Evolutionary conservation across 2,329 filamentous ascomycete genomes (phyloP).

Genomic region (Colletotrichum eremochloae): DNA sequence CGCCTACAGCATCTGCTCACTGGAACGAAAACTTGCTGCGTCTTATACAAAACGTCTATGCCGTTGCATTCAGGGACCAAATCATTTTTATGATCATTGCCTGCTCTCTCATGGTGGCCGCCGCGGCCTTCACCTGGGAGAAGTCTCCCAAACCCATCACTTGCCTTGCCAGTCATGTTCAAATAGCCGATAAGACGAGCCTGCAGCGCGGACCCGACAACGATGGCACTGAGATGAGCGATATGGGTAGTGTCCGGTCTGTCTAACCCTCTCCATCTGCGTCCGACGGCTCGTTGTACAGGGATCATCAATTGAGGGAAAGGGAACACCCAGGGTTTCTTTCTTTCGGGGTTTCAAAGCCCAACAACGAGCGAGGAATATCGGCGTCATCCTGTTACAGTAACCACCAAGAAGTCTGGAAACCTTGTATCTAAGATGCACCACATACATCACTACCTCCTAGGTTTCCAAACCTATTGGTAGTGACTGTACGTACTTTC

Average conservation of each 20-base stretch:
- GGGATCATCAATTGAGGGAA: slow-evolving; percentile 18
- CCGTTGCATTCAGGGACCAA: slow-evolving; percentile 60
- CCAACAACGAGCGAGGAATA: neutral
- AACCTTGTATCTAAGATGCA: no score
- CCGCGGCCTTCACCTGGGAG: slow-evolving; percentile 61
- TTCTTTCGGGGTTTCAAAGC: slow-evolving; percentile 21
- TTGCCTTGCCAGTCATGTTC: slow-evolving; percentile 22
- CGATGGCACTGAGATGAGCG: slow-evolving; percentile 36
- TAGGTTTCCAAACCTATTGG: no score
- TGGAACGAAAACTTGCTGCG: slow-evolving; percentile 51
- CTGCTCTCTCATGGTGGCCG: slow-evolving; percentile 58
- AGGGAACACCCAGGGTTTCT: slow-evolving; percentile 13
- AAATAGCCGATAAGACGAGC: slow-evolving; percentile 33
- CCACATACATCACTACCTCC: no score
- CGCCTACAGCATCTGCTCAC: slow-evolving; percentile 55
- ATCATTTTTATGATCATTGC: slow-evolving; percentile 61
- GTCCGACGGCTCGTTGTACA: slow-evolving; percentile 3
- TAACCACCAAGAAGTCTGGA: no score
- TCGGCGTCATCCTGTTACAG: neutral
- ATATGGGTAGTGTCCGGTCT: slow-evolving; percentile 36
- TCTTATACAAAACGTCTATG: slow-evolving; percentile 58
- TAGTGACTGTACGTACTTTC: neutral
- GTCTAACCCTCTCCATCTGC: neutral
- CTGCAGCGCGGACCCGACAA: slow-evolving; percentile 12
- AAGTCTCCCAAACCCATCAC: slow-evolving; percentile 54